Conservation (phyloP, 2,329 filamentous ascomycete species). For the Macrophomina phaseolina region DNA sequence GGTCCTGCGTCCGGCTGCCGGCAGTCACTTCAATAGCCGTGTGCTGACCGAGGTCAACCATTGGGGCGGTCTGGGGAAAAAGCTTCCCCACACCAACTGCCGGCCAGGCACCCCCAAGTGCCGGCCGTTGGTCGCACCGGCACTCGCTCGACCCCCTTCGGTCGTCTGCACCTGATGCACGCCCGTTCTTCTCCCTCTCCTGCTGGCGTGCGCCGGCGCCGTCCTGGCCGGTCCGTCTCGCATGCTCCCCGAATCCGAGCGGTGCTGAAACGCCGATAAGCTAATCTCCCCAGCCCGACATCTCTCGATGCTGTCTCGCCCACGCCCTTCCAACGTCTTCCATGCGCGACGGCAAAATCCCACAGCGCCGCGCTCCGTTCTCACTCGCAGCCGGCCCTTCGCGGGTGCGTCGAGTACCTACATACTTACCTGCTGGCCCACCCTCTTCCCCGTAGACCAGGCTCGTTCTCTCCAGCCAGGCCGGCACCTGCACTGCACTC, state of each 20-base stretch:
- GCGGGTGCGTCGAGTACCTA: too few relatives aligned
- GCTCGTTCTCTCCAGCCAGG: too few relatives aligned
- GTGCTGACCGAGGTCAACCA: slow-evolving; percentile 1
- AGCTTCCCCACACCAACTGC: slow-evolving; percentile 13
- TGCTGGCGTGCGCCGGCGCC: too few relatives aligned
- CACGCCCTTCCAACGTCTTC: background rate
- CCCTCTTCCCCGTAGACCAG: too few relatives aligned
- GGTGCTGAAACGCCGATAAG: slow-evolving; percentile 6
- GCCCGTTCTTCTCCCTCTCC: too few relatives aligned
- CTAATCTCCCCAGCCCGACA: background rate
- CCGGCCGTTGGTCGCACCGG: background rate
- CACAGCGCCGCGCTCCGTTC: too few relatives aligned
- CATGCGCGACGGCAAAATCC: background rate
- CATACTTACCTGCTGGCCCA: too few relatives aligned
- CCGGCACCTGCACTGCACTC: too few relatives aligned
- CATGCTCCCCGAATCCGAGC: background rate
- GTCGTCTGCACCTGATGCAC: background rate
- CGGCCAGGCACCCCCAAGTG: background rate
- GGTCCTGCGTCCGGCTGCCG: slow-evolving; percentile 1
- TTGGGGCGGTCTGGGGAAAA: background rate
- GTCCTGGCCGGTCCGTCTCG: too few relatives aligned
- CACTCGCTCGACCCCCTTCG: background rate
- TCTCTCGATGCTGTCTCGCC: background rate
- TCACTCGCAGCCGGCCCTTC: background rate
- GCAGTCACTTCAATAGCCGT: slow-evolving; percentile 20